phyloP scores from a whole-genome alignment of 257 asterid species.

The Scutellaria galericulata region DNA sequence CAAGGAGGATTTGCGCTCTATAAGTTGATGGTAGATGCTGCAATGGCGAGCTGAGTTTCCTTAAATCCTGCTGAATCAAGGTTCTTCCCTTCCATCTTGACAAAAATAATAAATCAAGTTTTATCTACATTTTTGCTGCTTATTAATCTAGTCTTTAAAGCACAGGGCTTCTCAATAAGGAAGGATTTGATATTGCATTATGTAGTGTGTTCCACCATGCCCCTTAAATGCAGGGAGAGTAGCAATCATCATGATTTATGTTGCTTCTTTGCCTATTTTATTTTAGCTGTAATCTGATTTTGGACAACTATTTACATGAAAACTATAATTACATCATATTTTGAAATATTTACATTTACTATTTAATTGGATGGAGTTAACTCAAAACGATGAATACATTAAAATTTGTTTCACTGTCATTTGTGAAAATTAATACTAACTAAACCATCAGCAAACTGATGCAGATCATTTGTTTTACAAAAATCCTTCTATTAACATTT shows the following conservation, averaged over 20 bases:
- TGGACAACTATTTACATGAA: too few relatives aligned
- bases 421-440: too few relatives aligned
- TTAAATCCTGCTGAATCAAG: not conserved
- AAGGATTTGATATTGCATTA: not conserved
- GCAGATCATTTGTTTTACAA: too few relatives aligned
- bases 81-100: slow-evolving; percentile 2
- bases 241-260: not conserved
- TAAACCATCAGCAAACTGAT: too few relatives aligned
- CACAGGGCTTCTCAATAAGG: slow-evolving; percentile 6
- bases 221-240: not conserved
- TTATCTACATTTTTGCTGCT: slow-evolving; percentile 7
- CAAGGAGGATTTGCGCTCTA: slow-evolving; percentile 89
- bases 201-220: not conserved
- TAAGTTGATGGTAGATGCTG: slow-evolving; percentile 64
- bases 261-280: too few relatives aligned
- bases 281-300: too few relatives aligned
- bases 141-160: not conserved
- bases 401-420: too few relatives aligned
- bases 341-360: too few relatives aligned
- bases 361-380: too few relatives aligned
- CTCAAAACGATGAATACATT: too few relatives aligned
- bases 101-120: not conserved
- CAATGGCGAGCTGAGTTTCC: slow-evolving; percentile 28
- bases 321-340: too few relatives aligned
- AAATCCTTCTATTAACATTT: too few relatives aligned